A percentile compares a stretch with the other conserved stretches of the same genome.
phyloP scores from a whole-genome alignment of 306 rosid species.

The Cucurbita maxima region DNA sequence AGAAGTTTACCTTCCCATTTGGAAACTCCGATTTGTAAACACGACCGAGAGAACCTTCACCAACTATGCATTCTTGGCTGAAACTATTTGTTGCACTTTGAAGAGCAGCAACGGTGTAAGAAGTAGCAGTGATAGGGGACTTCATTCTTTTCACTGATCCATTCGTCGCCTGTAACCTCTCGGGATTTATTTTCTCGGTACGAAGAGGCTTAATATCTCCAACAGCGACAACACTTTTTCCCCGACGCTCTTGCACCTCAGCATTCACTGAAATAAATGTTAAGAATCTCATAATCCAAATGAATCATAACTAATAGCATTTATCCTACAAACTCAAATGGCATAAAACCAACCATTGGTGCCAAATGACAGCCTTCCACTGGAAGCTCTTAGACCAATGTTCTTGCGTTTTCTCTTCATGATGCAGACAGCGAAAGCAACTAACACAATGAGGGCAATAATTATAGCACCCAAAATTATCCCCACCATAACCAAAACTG shows the following conservation, averaged over 20 bases:
- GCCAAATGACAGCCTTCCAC: conserved; percentile 41
- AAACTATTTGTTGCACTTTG: conserved; percentile 96
- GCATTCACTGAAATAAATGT: conserved; percentile 36
- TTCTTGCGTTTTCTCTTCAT: conserved; percentile 46
- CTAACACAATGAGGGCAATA: conserved; percentile 28
- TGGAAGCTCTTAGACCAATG: conserved; percentile 31
- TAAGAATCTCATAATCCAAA: not conserved
- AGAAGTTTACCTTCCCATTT: conserved; percentile 64
- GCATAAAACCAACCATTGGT: conserved; percentile 39
- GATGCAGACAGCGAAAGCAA: conserved; percentile 40
- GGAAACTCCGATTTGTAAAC: conserved; percentile 85
- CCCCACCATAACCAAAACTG: conserved; percentile 47
- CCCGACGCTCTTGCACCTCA: conserved; percentile 70
- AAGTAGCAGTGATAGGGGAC: conserved; percentile 85
- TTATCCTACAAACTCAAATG: not conserved
- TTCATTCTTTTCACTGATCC: conserved; percentile 67
- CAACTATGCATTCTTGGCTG: conserved; percentile 77
- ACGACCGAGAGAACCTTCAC: conserved; percentile 99
- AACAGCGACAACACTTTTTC: conserved; percentile 36
- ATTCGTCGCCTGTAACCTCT: conserved; percentile 48
- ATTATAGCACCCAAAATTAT: conserved; percentile 45
- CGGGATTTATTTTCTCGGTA: conserved; percentile 44
- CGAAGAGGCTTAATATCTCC: conserved; percentile 79
- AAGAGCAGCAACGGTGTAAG: conserved; percentile 76
- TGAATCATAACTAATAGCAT: not conserved